A percentile compares a stretch with the other conserved stretches of the same genome.
Evolutionary conservation across 164 flowering plant species (phyloP).

Genomic region (Tetrastigma voinierianum): DNA sequence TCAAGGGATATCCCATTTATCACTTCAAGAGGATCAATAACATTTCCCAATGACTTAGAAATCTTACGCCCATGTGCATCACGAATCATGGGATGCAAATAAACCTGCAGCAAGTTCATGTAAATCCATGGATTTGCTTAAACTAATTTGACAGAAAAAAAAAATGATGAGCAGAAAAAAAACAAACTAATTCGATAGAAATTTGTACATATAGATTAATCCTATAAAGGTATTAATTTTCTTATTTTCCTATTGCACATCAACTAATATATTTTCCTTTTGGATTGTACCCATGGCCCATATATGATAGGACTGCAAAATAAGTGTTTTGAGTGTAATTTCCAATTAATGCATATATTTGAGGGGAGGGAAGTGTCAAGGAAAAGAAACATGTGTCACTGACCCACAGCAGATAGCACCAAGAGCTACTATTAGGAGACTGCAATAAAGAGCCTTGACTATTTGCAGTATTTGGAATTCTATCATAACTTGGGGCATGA

Average conservation of each 20-base stretch:
- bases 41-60: slow-evolving; percentile 99
- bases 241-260: not conserved
- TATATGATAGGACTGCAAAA: not conserved
- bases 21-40: slow-evolving; percentile 93
- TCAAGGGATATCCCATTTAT: slow-evolving; percentile 81
- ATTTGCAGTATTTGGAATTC: too few species aligned
- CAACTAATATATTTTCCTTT: not conserved
- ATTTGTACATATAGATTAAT: not conserved
- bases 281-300: not conserved
- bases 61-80: slow-evolving; percentile 99
- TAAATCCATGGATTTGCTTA: not conserved
- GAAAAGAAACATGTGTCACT: too few species aligned
- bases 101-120: slow-evolving; percentile 52
- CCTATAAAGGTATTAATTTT: not conserved
- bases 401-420: too few species aligned
- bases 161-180: too few species aligned
- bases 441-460: too few species aligned
- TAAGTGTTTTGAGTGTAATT: too few species aligned
- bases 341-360: too few species aligned
- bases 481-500: too few species aligned
- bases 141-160: not conserved
- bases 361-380: too few species aligned
- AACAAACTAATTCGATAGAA: not conserved
- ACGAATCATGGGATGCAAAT: slow-evolving; percentile 95
- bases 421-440: too few species aligned